Conservation (phyloP, 208 protist genomes). For the Leishmania turanica region DNA sequence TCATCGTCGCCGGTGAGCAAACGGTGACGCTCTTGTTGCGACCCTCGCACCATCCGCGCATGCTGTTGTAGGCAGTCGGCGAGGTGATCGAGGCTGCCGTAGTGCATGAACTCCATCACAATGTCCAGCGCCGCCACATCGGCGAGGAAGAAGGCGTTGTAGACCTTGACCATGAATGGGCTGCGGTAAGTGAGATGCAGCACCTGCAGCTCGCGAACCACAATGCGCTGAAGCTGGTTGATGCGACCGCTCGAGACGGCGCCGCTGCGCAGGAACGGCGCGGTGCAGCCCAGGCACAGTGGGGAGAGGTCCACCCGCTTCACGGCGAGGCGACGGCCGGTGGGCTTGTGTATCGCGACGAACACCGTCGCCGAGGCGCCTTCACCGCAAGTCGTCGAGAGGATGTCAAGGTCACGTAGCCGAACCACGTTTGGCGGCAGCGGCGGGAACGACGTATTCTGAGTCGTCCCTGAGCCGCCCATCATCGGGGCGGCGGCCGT, state of each 20-base stretch:
- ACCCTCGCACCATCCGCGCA: constrained; percentile 30
- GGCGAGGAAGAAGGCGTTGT: constrained; percentile 80
- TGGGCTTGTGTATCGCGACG: constrained; percentile 70
- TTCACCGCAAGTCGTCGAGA: constrained; percentile 45
- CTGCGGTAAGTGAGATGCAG: constrained; percentile 87
- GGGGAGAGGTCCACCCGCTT: constrained; percentile 80
- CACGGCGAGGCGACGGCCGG: constrained; percentile 67
- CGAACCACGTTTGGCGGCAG: constrained; percentile 56
- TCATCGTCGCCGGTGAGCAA: constrained; percentile 17
- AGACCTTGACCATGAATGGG: constrained; percentile 91
- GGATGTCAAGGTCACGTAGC: constrained; percentile 60
- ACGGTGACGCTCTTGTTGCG: constrained; percentile 33
- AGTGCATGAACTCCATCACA: constrained; percentile 93
- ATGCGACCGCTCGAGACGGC: constrained; percentile 30
- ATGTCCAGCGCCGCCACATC: constrained; percentile 77
- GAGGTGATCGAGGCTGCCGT: constrained; percentile 75
- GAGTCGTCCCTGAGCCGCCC: neutral
- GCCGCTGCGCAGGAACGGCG: constrained; percentile 23
- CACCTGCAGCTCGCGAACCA: constrained; percentile 84
- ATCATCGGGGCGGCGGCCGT: neutral
- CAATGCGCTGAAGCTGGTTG: constrained; percentile 68
- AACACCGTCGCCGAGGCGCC: constrained; percentile 81
- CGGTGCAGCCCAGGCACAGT: constrained; percentile 40
- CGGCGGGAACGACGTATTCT: neutral
- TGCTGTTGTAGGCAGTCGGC: constrained; percentile 41